A percentile compares a stretch with the other conserved stretches of the same genome.
Evolutionary conservation across 371 early-diverging fungal genomes (phyloP).

Genomic region (Gilbertella persicaria): DNA sequence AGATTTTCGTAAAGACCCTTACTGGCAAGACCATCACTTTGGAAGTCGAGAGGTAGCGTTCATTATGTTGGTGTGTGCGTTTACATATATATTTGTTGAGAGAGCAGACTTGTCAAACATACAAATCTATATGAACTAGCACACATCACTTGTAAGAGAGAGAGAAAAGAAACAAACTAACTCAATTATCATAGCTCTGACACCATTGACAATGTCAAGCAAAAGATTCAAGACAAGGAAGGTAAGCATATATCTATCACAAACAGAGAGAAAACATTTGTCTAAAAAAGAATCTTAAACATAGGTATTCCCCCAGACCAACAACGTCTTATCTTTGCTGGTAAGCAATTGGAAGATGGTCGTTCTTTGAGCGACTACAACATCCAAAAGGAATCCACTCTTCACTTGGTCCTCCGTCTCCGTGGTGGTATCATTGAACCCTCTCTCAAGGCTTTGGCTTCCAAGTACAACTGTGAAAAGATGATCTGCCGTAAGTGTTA

Average conservation of each 20-base stretch:
- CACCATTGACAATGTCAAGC: conserved; percentile 78
- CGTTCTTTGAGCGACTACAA: conserved; percentile 83
- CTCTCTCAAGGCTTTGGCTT: conserved; percentile 92
- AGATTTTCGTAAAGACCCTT: conserved; percentile 89
- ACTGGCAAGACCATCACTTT: conserved; percentile 94
- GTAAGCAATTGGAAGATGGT: conserved; percentile 98
- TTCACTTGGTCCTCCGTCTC: conserved; percentile 96
- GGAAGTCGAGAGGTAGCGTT: conserved; percentile 78
- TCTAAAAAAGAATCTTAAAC: not conserved
- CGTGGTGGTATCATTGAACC: conserved; percentile 97
- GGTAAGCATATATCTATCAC: conserved; percentile 29
- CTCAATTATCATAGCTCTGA: conserved; percentile 43
- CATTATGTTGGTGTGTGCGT: not conserved
- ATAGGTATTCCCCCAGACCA: conserved; percentile 98
- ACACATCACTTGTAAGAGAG: not conserved
- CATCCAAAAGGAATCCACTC: conserved; percentile 94
- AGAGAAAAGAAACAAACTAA: not conserved
- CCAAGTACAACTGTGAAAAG: conserved; percentile 98
- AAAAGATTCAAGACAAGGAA: conserved; percentile 98
- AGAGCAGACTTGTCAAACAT: too few species aligned
- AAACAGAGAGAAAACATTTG: not conserved
- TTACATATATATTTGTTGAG: not conserved
- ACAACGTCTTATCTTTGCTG: conserved; percentile 99
- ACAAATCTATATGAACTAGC: too few species aligned
- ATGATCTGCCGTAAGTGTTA: conserved; percentile 99